Evolutionary conservation across 805 yeast genomes (phyloP).

Genomic region (Millerago galiae): DNA sequence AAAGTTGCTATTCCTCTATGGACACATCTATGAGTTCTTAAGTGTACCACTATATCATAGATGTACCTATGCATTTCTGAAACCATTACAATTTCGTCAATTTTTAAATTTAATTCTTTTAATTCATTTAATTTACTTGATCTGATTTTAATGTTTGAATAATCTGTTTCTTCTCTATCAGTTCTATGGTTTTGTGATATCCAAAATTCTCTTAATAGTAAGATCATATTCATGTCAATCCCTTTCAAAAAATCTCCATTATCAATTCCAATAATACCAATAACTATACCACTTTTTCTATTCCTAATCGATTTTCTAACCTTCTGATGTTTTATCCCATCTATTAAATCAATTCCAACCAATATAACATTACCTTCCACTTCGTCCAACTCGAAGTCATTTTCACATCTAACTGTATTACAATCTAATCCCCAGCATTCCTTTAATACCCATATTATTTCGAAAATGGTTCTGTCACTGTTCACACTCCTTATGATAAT

Average conservation of each 20-base stretch:
- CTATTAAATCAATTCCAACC: background rate
- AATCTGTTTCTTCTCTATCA: background rate
- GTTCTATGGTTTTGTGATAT: conserved; percentile 1
- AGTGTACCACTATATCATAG: conserved; percentile 47
- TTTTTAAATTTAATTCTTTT: background rate
- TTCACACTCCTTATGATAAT: conserved; percentile 14
- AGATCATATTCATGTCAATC: background rate
- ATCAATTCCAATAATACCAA: background rate
- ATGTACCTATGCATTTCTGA: conserved; percentile 49
- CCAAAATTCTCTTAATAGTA: conserved; percentile 1
- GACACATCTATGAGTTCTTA: conserved; percentile 51
- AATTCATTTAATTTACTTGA: background rate
- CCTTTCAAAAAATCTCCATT: conserved; percentile 4
- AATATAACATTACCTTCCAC: background rate
- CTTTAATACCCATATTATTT: background rate
- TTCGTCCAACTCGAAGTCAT: too few relatives aligned
- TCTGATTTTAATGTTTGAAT: background rate
- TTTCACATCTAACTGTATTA: background rate
- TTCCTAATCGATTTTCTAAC: background rate
- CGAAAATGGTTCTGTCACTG: background rate
- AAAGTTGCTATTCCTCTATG: conserved; percentile 45
- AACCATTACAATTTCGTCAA: conserved; percentile 24
- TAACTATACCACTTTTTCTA: conserved; percentile 4
- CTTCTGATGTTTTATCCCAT: background rate
- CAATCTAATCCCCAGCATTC: background rate